Evolutionary conservation across 805 yeast species (phyloP).

Genomic region (Cyberlindnera americana): DNA sequence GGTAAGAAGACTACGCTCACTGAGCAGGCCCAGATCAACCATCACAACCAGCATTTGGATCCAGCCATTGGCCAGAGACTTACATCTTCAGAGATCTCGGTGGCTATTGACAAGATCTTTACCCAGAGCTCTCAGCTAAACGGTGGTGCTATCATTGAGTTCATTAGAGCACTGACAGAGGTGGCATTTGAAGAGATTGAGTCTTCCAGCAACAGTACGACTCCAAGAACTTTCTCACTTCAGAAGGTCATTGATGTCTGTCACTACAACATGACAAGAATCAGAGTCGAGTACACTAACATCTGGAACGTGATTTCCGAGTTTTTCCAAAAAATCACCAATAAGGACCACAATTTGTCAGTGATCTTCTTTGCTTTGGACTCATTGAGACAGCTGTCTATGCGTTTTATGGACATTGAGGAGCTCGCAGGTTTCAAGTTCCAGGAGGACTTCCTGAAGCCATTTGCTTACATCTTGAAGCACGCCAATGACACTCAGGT

Average conservation of each 20-base stretch:
- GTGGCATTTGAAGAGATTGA: slow-evolving; percentile 91
- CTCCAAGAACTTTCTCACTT: slow-evolving; percentile 88
- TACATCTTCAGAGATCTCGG: slow-evolving; percentile 65
- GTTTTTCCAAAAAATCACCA: slow-evolving; percentile 81
- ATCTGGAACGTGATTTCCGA: slow-evolving; percentile 93
- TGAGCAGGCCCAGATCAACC: slow-evolving; percentile 67
- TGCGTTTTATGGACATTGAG: slow-evolving; percentile 89
- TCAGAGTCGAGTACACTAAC: slow-evolving; percentile 94
- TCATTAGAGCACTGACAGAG: slow-evolving; percentile 80
- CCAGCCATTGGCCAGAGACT: slow-evolving; percentile 54
- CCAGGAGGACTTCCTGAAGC: slow-evolving; percentile 89
- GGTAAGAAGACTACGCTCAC: slow-evolving; percentile 52
- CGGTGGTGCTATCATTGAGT: slow-evolving; percentile 82
- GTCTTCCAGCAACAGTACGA: slow-evolving; percentile 72
- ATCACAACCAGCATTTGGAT: slow-evolving; percentile 65
- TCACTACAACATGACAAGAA: slow-evolving; percentile 95
- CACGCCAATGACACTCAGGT: slow-evolving; percentile 68
- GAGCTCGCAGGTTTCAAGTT: slow-evolving; percentile 94
- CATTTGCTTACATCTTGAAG: slow-evolving; percentile 75
- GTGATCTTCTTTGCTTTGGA: slow-evolving; percentile 90
- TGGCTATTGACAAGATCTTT: slow-evolving; percentile 82
- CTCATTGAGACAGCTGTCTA: slow-evolving; percentile 86
- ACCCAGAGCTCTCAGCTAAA: slow-evolving; percentile 74
- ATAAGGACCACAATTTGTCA: slow-evolving; percentile 61
- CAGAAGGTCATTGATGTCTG: slow-evolving; percentile 97